Evolutionary conservation across 805 yeast species (phyloP).

Genomic region (Candida sanyiensis): DNA sequence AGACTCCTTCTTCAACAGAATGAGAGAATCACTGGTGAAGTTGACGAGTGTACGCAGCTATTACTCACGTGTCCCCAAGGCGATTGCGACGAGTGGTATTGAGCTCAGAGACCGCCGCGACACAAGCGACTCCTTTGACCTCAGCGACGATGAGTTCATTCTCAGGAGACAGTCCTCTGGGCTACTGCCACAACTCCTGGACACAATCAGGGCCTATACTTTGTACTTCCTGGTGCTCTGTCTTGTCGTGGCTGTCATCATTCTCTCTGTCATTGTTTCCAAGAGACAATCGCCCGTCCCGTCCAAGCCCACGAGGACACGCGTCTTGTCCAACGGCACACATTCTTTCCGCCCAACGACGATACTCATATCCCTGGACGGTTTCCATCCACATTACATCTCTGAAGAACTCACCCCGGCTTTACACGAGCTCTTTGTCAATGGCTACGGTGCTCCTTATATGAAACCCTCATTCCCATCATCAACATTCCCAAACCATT

Average conservation of each 20-base stretch:
- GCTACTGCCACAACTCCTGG: background rate
- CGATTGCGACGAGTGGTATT: slow-evolving; percentile 18
- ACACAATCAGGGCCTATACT: slow-evolving; percentile 6
- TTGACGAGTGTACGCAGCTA: slow-evolving; percentile 9
- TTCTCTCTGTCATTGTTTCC: slow-evolving; percentile 18
- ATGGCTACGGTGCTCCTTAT: slow-evolving; percentile 64
- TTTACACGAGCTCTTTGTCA: slow-evolving; percentile 48
- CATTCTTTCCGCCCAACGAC: slow-evolving; percentile 58
- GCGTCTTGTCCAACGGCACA: slow-evolving; percentile 21
- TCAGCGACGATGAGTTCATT: slow-evolving; percentile 25
- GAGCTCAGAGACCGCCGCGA: slow-evolving; percentile 19
- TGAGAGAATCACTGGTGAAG: slow-evolving; percentile 9
- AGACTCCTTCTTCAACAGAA: slow-evolving; percentile 10
- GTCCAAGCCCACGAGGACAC: too few species aligned
- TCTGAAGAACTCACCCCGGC: slow-evolving; percentile 63
- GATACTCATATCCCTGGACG: slow-evolving; percentile 73
- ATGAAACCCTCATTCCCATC: slow-evolving; percentile 88
- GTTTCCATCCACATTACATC: slow-evolving; percentile 87
- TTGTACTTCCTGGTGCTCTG: slow-evolving; percentile 8
- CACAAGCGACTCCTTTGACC: slow-evolving; percentile 22
- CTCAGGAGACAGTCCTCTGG: slow-evolving; percentile 17
- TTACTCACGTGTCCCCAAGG: slow-evolving; percentile 16
- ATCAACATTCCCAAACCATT: slow-evolving; percentile 86
- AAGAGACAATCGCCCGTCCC: too few species aligned
- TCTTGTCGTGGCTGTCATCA: slow-evolving; percentile 14